phyloP scores from a whole-genome alignment of 441 rosid genomes.

The Eruca vesicaria region DNA sequence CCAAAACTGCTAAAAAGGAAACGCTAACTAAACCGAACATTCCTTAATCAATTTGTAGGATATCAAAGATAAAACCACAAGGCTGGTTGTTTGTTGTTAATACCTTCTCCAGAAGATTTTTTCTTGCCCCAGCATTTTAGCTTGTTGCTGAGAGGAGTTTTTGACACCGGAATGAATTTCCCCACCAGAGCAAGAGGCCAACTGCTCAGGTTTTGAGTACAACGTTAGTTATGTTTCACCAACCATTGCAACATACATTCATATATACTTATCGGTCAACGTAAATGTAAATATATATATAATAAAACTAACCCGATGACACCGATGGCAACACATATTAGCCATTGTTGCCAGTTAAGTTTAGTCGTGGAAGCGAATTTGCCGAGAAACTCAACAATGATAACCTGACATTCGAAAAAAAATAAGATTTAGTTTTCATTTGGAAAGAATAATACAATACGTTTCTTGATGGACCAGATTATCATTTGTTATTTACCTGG shows the following conservation, averaged over 20 bases:
- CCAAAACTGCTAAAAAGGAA: not conserved
- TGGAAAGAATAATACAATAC: not conserved
- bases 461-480: not conserved
- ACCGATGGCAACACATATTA: conserved; percentile 58
- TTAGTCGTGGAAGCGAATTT: conserved; percentile 69
- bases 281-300: not conserved
- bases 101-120: conserved; percentile 32
- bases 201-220: conserved; percentile 35
- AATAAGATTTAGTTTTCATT: not conserved
- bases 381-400: conserved; percentile 80
- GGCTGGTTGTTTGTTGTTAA: not conserved
- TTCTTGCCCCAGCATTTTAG: conserved; percentile 35
- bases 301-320: conserved; percentile 47
- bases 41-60: not conserved
- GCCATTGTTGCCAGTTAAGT: conserved; percentile 82
- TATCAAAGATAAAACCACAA: not conserved
- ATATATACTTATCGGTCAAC: no score
- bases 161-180: conserved; percentile 74
- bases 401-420: conserved; percentile 40
- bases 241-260: no score
- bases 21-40: not conserved
- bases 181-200: conserved; percentile 89
- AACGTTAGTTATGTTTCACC: conserved; percentile 11
- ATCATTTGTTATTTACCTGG: conserved; percentile 53
- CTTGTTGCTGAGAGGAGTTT: conserved; percentile 45